Percentiles rank a stretch among this genome's conserved stretches.
These are phyloP conservation scores for Harringtonia lauricola DNA, from an alignment of 2,329 filamentous ascomycete genomes.

Conservation along the genomic window DNA sequence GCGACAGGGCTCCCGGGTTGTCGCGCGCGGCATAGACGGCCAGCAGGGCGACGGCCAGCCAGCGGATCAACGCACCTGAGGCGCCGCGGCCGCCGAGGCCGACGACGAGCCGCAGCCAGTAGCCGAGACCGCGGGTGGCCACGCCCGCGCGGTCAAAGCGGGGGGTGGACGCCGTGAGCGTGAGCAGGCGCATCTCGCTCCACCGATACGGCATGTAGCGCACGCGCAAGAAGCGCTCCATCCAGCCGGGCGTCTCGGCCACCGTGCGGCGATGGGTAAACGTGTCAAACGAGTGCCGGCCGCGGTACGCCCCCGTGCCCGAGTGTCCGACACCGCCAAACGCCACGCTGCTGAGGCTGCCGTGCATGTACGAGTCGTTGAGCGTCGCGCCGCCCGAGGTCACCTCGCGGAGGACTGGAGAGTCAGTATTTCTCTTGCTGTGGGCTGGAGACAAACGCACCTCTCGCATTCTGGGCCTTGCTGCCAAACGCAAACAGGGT, in stretches of 20 bases:
- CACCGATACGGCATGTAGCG: slow-evolving; percentile 55
- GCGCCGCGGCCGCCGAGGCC: slow-evolving; percentile 37
- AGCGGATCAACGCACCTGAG: slow-evolving; percentile 40
- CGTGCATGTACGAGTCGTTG: slow-evolving; percentile 40
- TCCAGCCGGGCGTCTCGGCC: slow-evolving; percentile 53
- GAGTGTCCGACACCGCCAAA: slow-evolving; percentile 80
- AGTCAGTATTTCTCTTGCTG: no score
- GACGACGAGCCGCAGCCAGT: slow-evolving; percentile 41
- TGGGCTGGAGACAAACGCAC: slow-evolving; percentile 46
- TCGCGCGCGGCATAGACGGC: slow-evolving; percentile 19
- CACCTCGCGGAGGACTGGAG: slow-evolving; percentile 45
- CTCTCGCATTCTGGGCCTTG: slow-evolving; percentile 63
- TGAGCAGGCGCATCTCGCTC: slow-evolving; percentile 31
- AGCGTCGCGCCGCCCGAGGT: slow-evolving; percentile 58
- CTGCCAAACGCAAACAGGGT: slow-evolving; percentile 78
- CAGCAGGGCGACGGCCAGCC: slow-evolving; percentile 29
- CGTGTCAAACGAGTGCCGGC: slow-evolving; percentile 59
- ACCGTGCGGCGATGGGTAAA: slow-evolving; percentile 50
- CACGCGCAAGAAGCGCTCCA: slow-evolving; percentile 54
- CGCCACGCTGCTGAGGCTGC: slow-evolving; percentile 55
- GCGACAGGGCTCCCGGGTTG: slow-evolving; percentile 1
- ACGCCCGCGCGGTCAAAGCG: slow-evolving; percentile 53
- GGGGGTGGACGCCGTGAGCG: slow-evolving; percentile 35
- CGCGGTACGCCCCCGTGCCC: slow-evolving; percentile 67
- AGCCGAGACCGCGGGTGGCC: slow-evolving; percentile 36